Evolutionary conservation across 2,329 filamentous ascomycete species (phyloP).

Genomic region (Fusarium algeriense): DNA sequence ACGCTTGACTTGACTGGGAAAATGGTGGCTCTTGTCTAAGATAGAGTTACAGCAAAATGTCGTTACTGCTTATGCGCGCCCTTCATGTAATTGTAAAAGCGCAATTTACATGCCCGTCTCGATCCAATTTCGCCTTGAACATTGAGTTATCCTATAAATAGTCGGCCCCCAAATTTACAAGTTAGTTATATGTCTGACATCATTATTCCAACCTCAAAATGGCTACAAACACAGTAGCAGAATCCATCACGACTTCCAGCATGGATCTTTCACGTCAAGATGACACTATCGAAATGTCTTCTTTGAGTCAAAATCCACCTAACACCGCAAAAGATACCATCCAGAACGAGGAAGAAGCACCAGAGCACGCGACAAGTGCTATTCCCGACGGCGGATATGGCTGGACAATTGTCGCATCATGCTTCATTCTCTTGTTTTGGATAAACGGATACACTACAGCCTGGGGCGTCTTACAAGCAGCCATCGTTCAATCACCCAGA

Average conservation of each 20-base stretch:
- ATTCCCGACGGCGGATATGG: constrained; percentile 20
- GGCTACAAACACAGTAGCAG: background rate
- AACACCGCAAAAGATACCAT: background rate
- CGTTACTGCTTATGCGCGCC: background rate
- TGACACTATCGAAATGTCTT: background rate
- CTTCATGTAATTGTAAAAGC: background rate
- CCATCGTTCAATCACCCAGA: background rate
- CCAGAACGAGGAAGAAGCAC: background rate
- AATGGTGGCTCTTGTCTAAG: background rate
- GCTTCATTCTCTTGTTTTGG: constrained; percentile 2
- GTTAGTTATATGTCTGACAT: background rate
- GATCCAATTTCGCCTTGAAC: no score
- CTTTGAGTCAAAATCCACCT: background rate
- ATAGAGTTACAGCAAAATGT: background rate
- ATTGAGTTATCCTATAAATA: background rate
- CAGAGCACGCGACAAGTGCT: constrained; percentile 2
- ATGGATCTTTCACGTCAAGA: background rate
- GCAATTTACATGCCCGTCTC: no score
- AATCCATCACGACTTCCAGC: background rate
- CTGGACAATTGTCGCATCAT: constrained; percentile 6
- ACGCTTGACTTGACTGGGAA: background rate
- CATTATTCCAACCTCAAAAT: background rate
- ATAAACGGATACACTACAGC: constrained; percentile 1
- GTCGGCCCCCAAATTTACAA: no score
- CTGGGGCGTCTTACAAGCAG: constrained; percentile 13